Evolutionary conservation across 1,284 basidiomycete genomes (phyloP).

Genomic region (Tilletia walkeri): DNA sequence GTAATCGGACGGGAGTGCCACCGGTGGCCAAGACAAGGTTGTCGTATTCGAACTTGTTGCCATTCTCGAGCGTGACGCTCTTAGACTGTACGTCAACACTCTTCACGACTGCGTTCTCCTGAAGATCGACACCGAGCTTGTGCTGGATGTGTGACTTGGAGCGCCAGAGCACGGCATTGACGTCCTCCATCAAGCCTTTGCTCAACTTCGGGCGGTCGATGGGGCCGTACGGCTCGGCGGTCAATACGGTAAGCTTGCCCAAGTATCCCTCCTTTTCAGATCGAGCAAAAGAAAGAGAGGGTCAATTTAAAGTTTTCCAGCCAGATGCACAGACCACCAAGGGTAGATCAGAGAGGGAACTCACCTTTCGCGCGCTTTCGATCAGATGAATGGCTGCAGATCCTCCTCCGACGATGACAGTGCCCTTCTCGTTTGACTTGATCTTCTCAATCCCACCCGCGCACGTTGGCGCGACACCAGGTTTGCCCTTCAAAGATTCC

Average conservation of each 20-base stretch:
- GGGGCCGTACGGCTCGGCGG: conserved; percentile 75
- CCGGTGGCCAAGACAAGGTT: conserved; percentile 58
- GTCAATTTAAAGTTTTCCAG: background rate
- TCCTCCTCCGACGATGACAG: conserved; percentile 83
- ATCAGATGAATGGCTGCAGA: conserved; percentile 75
- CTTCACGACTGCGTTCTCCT: conserved; percentile 61
- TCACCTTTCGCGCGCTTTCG: conserved; percentile 68
- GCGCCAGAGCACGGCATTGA: conserved; percentile 73
- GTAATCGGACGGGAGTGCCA: conserved; percentile 63
- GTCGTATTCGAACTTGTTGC: conserved; percentile 53
- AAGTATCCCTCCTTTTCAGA: conserved; percentile 69
- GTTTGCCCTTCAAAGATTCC: conserved; percentile 62
- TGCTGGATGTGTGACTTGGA: conserved; percentile 72
- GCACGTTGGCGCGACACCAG: conserved; percentile 39
- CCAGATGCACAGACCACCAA: background rate
- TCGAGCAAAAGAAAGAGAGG: background rate
- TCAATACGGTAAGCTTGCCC: conserved; percentile 74
- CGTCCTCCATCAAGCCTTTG: conserved; percentile 77
- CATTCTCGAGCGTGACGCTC: conserved; percentile 55
- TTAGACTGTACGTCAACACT: conserved; percentile 37
- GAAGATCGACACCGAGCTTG: conserved; percentile 75
- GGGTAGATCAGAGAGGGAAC: background rate
- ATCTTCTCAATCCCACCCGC: conserved; percentile 38
- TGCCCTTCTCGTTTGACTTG: conserved; percentile 61
- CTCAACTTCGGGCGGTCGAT: conserved; percentile 89